Percentiles rank a stretch among this genome's conserved stretches.
Conservation (phyloP, 768 basidiomycete genomes). For the Lactifluus piperatus region DNA sequence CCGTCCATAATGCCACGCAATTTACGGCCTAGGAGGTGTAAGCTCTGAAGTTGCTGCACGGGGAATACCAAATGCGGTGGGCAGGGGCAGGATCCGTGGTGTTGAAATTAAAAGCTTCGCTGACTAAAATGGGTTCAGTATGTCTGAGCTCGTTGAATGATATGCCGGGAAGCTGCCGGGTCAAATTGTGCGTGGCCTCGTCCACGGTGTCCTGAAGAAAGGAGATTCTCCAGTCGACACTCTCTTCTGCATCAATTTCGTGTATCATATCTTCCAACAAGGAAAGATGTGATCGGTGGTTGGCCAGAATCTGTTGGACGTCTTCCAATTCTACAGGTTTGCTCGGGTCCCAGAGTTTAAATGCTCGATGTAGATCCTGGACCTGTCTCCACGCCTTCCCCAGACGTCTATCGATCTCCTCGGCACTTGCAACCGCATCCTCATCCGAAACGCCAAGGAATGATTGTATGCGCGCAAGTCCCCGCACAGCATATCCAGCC, state of each 20-base stretch:
- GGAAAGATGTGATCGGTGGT: background rate
- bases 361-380: background rate
- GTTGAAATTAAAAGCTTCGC: no score
- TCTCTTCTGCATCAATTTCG: background rate
- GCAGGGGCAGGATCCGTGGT: no score
- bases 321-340: background rate
- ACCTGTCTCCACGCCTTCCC: background rate
- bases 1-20: background rate
- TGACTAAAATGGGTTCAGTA: background rate
- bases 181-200: background rate
- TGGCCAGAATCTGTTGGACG: background rate
- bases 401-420: background rate
- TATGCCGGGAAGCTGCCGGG: slow-evolving; percentile 3
- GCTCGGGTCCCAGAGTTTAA: background rate
- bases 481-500: background rate
- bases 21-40: background rate
- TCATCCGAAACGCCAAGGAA: background rate
- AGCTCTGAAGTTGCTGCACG: background rate
- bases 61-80: no score
- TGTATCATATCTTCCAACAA: background rate
- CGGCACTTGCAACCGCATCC: background rate
- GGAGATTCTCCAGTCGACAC: background rate
- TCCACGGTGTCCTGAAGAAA: background rate
- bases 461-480: background rate
- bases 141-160: background rate